Percentiles rank a stretch among this genome's conserved stretches.
These are phyloP conservation scores for Salinomyces thailandicus DNA, from an alignment of 2,329 filamentous ascomycete genomes.

Conservation along the genomic window DNA sequence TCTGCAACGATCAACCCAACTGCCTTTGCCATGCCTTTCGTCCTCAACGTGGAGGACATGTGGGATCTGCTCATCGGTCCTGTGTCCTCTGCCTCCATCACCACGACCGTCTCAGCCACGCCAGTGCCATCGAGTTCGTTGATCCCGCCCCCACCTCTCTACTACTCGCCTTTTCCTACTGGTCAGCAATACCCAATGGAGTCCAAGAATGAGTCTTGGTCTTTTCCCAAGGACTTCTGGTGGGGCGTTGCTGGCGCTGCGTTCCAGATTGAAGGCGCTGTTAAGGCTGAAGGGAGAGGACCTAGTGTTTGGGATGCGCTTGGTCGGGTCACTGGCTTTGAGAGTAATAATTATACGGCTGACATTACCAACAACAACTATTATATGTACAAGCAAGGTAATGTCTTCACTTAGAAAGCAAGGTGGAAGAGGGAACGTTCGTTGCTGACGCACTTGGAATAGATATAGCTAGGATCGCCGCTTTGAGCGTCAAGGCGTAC, in stretches of 20 bases:
- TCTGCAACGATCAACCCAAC: conserved; percentile 11
- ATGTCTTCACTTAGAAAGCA: too few species aligned
- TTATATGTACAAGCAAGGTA: conserved; percentile 33
- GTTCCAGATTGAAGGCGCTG: conserved; percentile 25
- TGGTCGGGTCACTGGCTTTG: conserved; percentile 10
- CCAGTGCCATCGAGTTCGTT: conserved; percentile 27
- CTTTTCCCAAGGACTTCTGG: conserved; percentile 22
- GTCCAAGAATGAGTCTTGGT: conserved; percentile 23
- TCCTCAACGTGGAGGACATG: conserved; percentile 20
- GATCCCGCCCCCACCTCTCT: conserved; percentile 25
- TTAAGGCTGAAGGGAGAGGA: conserved; percentile 21
- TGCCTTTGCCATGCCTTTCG: conserved; percentile 12
- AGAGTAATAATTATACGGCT: conserved; percentile 4
- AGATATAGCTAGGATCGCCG: conserved; percentile 29
- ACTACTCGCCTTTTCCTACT: conserved; percentile 24
- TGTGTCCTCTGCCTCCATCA: conserved; percentile 16
- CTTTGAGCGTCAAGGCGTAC: conserved; percentile 22
- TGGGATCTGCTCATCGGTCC: conserved; percentile 25
- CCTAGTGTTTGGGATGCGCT: conserved; percentile 26
- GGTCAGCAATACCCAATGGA: conserved; percentile 23
- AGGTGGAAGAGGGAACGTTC: too few species aligned
- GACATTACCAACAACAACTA: conserved; percentile 39
- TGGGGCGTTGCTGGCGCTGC: conserved; percentile 27
- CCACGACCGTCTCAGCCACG: conserved; percentile 24
- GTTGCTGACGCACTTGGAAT: background rate